phyloP scores from a whole-genome alignment of 257 asterid species.

The Primulina tabacum region DNA sequence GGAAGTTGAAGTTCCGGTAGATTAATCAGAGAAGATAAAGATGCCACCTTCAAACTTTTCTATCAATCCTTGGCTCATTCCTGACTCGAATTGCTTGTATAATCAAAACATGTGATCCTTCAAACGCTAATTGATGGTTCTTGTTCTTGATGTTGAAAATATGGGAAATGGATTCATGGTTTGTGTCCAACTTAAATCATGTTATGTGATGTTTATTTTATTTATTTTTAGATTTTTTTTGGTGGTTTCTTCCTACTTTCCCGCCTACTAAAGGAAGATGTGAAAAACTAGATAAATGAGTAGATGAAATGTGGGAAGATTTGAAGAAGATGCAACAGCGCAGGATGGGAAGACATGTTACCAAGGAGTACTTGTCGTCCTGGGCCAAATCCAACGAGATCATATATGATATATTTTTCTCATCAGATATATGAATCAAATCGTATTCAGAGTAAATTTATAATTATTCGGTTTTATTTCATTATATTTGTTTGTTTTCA shows the following conservation, averaged over 20 bases:
- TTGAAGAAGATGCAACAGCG: background rate
- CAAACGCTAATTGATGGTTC: background rate
- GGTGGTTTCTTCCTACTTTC: background rate
- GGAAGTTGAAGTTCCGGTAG: conserved; percentile 83
- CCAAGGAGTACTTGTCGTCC: too few relatives aligned
- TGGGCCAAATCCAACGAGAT: too few relatives aligned
- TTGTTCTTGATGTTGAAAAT: background rate
- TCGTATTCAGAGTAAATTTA: too few relatives aligned
- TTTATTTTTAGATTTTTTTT: too few relatives aligned
- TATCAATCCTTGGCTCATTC: background rate
- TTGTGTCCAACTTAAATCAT: background rate
- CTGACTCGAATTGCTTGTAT: background rate
- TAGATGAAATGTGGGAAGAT: background rate
- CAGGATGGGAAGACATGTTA: background rate
- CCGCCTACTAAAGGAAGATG: background rate
- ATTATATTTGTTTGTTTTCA: too few relatives aligned
- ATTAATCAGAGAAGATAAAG: conserved; percentile 32
- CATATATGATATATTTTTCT: too few relatives aligned
- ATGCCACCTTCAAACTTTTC: background rate
- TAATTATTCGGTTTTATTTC: too few relatives aligned
- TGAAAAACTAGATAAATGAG: background rate
- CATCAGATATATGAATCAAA: too few relatives aligned
- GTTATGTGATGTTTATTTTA: background rate
- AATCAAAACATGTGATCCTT: background rate
- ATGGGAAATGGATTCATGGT: background rate